Conservation (phyloP, 805 yeast species). For the Lipomyces mesembrius region DNA sequence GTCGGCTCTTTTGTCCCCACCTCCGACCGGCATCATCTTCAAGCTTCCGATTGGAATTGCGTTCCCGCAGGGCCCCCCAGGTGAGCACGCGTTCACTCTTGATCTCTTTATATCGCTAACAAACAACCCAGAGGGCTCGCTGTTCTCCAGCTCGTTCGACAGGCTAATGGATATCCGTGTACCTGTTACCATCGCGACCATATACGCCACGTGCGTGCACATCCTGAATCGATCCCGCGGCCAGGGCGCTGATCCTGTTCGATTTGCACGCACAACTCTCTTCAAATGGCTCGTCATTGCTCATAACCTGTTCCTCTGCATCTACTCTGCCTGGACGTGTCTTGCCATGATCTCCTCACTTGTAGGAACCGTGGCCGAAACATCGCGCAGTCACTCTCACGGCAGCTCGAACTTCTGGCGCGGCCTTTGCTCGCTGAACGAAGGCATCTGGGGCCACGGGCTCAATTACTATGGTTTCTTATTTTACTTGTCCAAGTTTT, state of each 20-base stretch:
- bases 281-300: conserved; percentile 62
- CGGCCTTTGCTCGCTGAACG: conserved; percentile 61
- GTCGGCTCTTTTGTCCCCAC: conserved; percentile 25
- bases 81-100: conserved; percentile 7
- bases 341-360: conserved; percentile 65
- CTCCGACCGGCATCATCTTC: conserved; percentile 31
- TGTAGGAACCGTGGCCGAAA: conserved; percentile 48
- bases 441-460: conserved; percentile 62
- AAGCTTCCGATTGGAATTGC: conserved; percentile 36
- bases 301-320: conserved; percentile 65
- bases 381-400: conserved; percentile 43
- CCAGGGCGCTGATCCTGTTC: conserved; percentile 56
- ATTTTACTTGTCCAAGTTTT: conserved; percentile 71
- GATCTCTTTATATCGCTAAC: neutral
- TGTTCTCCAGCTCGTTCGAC: conserved; percentile 28
- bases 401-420: conserved; percentile 57
- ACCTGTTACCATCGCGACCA: conserved; percentile 61
- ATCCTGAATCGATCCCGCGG: conserved; percentile 54
- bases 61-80: conserved; percentile 36
- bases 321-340: conserved; percentile 73
- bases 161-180: conserved; percentile 54
- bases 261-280: conserved; percentile 50
- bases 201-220: conserved; percentile 65
- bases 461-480: conserved; percentile 64
- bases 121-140: conserved; percentile 18